These are phyloP conservation scores for Trichothecium roseum DNA, from an alignment of 2,329 filamentous ascomycete genomes.

Conservation along the genomic window DNA sequence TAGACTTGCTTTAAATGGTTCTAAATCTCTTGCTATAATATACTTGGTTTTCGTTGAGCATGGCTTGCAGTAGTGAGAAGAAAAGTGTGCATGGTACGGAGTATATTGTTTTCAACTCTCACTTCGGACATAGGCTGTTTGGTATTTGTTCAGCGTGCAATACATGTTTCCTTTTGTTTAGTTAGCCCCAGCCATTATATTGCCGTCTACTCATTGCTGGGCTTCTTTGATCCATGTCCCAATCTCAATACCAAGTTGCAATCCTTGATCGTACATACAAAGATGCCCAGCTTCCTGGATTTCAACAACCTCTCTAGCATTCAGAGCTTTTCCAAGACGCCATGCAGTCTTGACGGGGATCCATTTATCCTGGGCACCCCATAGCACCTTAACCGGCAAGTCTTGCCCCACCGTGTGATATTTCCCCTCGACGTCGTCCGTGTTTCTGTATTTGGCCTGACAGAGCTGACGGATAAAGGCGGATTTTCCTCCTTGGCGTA, in stretches of 20 bases:
- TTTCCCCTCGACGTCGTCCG: slow-evolving; percentile 21
- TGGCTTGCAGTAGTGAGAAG: too few species aligned
- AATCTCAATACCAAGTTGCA: slow-evolving; percentile 25
- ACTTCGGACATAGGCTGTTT: too few species aligned
- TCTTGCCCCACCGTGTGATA: slow-evolving; percentile 22
- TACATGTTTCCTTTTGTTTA: too few species aligned
- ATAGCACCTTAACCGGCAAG: slow-evolving; percentile 29
- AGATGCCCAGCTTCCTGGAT: slow-evolving; percentile 29
- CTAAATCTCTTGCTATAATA: too few species aligned
- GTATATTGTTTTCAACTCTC: too few species aligned
- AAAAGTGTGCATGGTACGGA: too few species aligned
- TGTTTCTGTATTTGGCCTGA: slow-evolving; percentile 13
- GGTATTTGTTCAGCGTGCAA: too few species aligned
- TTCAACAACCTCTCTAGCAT: slow-evolving; percentile 20
- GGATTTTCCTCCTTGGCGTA: slow-evolving; percentile 14
- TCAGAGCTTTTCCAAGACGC: slow-evolving; percentile 15
- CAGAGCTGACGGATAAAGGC: slow-evolving; percentile 30
- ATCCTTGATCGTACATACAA: slow-evolving; percentile 30
- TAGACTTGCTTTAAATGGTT: too few species aligned
- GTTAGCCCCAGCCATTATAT: neutral
- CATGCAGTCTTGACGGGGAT: slow-evolving; percentile 26
- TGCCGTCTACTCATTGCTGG: neutral
- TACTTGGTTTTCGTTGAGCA: too few species aligned
- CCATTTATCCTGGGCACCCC: slow-evolving; percentile 32
- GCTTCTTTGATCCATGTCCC: slow-evolving; percentile 16